Percentiles rank a stretch among this genome's conserved stretches.
Conservation (phyloP, 805 yeast genomes). For the Teunomyces barrocoloradensis region DNA sequence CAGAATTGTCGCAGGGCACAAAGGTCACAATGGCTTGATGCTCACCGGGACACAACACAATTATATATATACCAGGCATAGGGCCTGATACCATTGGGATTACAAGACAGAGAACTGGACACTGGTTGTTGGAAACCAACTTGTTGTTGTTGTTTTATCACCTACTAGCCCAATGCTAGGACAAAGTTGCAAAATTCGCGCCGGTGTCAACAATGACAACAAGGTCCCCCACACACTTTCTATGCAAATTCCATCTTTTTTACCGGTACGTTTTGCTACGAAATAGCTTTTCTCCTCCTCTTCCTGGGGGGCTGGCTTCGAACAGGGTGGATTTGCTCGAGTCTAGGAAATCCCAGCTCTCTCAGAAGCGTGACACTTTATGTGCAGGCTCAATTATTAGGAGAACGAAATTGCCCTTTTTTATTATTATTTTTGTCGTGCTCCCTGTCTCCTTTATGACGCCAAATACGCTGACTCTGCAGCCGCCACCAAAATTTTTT, state of each 20-base stretch:
- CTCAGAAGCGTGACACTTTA: background rate
- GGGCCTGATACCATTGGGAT: background rate
- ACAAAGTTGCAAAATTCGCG: constrained; percentile 3
- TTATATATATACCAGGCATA: background rate
- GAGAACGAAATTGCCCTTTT: background rate
- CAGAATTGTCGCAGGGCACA: background rate
- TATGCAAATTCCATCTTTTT: background rate
- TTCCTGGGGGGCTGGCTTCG: background rate
- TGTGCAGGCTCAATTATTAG: background rate
- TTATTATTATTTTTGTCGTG: background rate
- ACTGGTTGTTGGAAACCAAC: background rate
- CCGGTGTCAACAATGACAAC: background rate
- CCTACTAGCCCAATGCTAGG: background rate
- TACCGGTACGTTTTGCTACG: background rate
- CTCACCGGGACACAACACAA: background rate
- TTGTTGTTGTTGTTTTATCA: background rate
- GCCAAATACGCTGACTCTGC: no score
- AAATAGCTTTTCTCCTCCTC: background rate
- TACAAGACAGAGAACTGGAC: background rate
- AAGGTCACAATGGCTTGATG: constrained; percentile 1
- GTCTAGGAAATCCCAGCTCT: constrained; percentile 1
- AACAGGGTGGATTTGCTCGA: constrained; percentile 3
- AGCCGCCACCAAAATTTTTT: no score
- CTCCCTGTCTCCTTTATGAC: background rate
- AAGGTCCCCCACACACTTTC: background rate